A percentile compares a stretch with the other conserved stretches of the same genome.
Conservation (phyloP, 129 eudicot species). For the Helichrysum umbraculigerum region DNA sequence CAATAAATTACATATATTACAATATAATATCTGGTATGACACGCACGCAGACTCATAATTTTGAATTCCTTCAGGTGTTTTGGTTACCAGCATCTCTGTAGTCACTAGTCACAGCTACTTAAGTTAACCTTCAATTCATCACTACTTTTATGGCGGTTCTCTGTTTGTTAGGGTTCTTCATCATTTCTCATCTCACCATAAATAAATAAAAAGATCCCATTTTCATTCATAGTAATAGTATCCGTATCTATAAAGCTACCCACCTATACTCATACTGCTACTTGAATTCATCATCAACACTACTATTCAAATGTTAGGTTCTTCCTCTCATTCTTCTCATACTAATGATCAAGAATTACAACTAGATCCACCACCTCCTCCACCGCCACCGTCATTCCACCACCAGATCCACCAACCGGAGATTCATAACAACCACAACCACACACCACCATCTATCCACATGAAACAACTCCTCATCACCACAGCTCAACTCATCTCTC, state of each 20-base stretch:
- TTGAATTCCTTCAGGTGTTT: constrained; percentile 32
- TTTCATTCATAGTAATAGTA: background rate
- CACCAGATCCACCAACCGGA: constrained; percentile 21
- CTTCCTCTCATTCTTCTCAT: constrained; percentile 34
- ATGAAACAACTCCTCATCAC: constrained; percentile 57
- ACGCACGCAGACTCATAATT: constrained; percentile 25
- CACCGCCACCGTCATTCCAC: constrained; percentile 28
- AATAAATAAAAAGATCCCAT: background rate
- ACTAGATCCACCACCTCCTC: background rate
- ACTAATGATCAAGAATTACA: constrained; percentile 24
- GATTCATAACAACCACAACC: constrained; percentile 23
- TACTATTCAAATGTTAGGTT: constrained; percentile 30
- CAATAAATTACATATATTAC: no score
- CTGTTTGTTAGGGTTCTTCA: constrained; percentile 19
- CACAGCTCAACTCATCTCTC: constrained; percentile 69
- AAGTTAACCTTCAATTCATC: background rate
- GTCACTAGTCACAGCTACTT: background rate
- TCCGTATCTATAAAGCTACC: background rate
- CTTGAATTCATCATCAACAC: no score
- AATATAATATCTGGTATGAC: constrained; percentile 26
- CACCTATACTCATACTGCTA: background rate
- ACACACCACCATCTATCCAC: constrained; percentile 54
- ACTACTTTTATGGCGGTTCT: background rate
- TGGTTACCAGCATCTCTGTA: constrained; percentile 31
- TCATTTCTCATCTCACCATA: no score